Percentiles rank a stretch among this genome's conserved stretches.
phyloP scores from a whole-genome alignment of 2,329 filamentous ascomycete species.

The Penicillium sp. region DNA sequence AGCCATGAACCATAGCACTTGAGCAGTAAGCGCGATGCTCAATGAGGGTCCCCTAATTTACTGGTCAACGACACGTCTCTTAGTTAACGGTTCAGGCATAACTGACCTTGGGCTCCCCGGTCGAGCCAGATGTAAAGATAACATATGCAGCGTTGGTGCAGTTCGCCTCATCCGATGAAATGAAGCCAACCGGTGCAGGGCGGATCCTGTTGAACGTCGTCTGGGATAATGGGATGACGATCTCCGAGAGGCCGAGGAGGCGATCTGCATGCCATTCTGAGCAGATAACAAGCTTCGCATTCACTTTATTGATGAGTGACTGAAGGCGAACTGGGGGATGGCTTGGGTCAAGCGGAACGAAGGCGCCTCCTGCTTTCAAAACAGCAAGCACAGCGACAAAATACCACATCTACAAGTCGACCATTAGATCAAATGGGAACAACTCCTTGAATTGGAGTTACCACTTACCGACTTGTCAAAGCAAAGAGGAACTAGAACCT shows the following conservation, averaged over 20 bases:
- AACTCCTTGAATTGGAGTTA: background rate
- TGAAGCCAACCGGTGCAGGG: slow-evolving; percentile 17
- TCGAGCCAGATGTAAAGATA: slow-evolving; percentile 64
- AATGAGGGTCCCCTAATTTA: slow-evolving; percentile 61
- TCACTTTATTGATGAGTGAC: slow-evolving; percentile 38
- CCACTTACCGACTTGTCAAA: slow-evolving; percentile 48
- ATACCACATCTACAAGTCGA: slow-evolving; percentile 44
- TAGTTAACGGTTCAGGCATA: background rate
- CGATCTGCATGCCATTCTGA: slow-evolving; percentile 32
- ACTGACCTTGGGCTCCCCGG: slow-evolving; percentile 57
- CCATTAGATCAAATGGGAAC: background rate
- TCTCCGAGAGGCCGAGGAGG: slow-evolving; percentile 30
- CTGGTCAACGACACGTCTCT: slow-evolving; percentile 14
- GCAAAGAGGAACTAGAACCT: slow-evolving; percentile 43
- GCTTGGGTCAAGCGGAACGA: slow-evolving; percentile 47
- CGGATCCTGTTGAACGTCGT: slow-evolving; percentile 31
- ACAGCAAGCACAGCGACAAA: slow-evolving; percentile 47
- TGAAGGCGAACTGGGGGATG: slow-evolving; percentile 45
- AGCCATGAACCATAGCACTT: slow-evolving; percentile 58
- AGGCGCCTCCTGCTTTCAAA: slow-evolving; percentile 48
- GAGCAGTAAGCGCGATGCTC: slow-evolving; percentile 65
- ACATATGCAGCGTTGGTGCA: slow-evolving; percentile 55
- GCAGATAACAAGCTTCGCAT: slow-evolving; percentile 40
- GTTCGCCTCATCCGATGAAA: slow-evolving; percentile 32
- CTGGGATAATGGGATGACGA: slow-evolving; percentile 34